phyloP scores from a whole-genome alignment of 192 early-diverging fungal genomes.

The Backusella parvicylindrica region DNA sequence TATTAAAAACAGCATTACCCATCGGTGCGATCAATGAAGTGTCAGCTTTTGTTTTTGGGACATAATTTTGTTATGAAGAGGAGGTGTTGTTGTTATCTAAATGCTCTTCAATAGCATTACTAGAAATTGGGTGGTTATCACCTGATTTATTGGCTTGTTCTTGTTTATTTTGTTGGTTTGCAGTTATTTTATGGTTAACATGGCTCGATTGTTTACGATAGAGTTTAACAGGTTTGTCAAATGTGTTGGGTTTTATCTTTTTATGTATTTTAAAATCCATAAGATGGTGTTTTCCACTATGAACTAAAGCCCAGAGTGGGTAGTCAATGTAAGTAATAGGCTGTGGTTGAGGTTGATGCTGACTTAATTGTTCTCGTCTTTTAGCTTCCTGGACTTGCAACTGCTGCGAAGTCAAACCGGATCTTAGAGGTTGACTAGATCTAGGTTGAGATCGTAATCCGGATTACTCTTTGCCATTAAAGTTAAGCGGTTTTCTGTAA shows the following conservation, averaged over 20 bases:
- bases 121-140: not conserved
- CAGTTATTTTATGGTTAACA: not conserved
- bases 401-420: not conserved
- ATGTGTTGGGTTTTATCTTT: constrained; percentile 47
- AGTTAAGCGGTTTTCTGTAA: not conserved
- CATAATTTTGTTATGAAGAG: not conserved
- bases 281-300: constrained; percentile 52
- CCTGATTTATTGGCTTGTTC: not conserved
- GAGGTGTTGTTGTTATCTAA: not conserved
- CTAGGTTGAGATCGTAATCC: not conserved
- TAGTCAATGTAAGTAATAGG: constrained; percentile 53
- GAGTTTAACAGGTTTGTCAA: constrained; percentile 56
- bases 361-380: not conserved
- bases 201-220: constrained; percentile 34
- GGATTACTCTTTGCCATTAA: not conserved
- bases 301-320: constrained; percentile 53
- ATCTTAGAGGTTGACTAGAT: not conserved
- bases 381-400: not conserved
- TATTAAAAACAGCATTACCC: constrained; percentile 70
- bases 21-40: constrained; percentile 67
- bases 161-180: not conserved
- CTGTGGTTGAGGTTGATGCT: not conserved
- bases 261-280: constrained; percentile 61
- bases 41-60: constrained; percentile 44
- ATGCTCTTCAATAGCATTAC: not conserved